Conservation (phyloP, 2,329 filamentous ascomycete genomes). For the Xylaria sp. region DNA sequence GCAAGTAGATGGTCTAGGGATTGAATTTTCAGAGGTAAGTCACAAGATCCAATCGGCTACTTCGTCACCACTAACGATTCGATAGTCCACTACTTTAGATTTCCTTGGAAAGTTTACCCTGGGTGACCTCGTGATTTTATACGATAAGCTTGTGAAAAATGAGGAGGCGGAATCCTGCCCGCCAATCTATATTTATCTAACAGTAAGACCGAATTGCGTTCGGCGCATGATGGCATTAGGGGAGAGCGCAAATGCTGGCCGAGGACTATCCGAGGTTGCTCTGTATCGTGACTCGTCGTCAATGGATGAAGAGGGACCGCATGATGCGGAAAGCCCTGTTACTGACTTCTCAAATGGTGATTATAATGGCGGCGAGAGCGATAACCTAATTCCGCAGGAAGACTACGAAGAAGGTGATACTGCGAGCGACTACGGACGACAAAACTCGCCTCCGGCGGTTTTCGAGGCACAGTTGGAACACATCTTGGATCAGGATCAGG, state of each 20-base stretch:
- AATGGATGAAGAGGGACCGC: conserved; percentile 35
- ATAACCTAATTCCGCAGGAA: conserved; percentile 37
- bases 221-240: conserved; percentile 49
- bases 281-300: conserved; percentile 46
- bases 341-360: conserved; percentile 31
- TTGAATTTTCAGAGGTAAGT: conserved; percentile 51
- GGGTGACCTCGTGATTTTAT: conserved; percentile 47
- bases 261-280: conserved; percentile 49
- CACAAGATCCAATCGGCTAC: background rate
- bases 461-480: conserved; percentile 14
- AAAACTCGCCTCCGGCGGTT: conserved; percentile 19
- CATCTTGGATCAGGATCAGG: conserved; percentile 4
- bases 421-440: conserved; percentile 41
- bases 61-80: conserved; percentile 38
- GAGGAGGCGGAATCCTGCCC: conserved; percentile 43
- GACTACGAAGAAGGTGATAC: conserved; percentile 27
- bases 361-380: conserved; percentile 36
- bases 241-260: conserved; percentile 48
- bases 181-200: conserved; percentile 48
- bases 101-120: conserved; percentile 48
- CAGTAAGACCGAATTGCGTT: conserved; percentile 48
- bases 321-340: conserved; percentile 30
- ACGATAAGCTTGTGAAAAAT: conserved; percentile 49
- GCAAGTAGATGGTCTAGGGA: conserved; percentile 49
- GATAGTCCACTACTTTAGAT: conserved; percentile 46